phyloP scores from a whole-genome alignment of 1,139 yeast species.

The Geotrichum citri-aurantii region DNA sequence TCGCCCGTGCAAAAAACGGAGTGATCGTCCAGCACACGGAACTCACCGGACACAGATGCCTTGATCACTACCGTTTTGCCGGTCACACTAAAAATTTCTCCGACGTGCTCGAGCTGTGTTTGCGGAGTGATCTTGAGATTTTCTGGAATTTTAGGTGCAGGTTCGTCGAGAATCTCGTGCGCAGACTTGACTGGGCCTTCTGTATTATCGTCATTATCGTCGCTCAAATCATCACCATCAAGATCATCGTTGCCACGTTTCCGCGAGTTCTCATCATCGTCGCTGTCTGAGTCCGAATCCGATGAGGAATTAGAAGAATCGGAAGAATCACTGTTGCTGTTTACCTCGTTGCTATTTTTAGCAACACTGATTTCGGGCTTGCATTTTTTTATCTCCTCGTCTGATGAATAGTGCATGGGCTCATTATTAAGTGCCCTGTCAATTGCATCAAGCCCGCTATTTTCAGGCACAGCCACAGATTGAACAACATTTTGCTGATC shows the following conservation, averaged over 20 bases:
- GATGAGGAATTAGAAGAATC: slow-evolving; percentile 6
- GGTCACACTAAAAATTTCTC: slow-evolving; percentile 63
- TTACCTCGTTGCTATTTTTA: background rate
- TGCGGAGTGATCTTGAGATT: slow-evolving; percentile 51
- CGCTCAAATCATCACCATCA: slow-evolving; percentile 18
- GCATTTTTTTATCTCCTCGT: slow-evolving; percentile 8
- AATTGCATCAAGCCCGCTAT: slow-evolving; percentile 12
- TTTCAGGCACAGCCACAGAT: background rate
- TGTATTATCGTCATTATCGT: slow-evolving; percentile 23
- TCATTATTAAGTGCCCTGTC: slow-evolving; percentile 17
- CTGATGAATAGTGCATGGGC: slow-evolving; percentile 11
- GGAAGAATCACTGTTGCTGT: background rate
- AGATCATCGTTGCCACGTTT: slow-evolving; percentile 22
- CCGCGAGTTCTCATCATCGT: slow-evolving; percentile 12
- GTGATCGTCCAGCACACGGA: slow-evolving; percentile 72
- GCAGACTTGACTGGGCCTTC: slow-evolving; percentile 65
- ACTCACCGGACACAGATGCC: slow-evolving; percentile 80
- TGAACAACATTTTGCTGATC: background rate
- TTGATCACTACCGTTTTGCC: slow-evolving; percentile 68
- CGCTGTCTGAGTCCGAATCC: slow-evolving; percentile 19
- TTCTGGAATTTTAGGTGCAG: slow-evolving; percentile 64
- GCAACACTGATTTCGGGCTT: slow-evolving; percentile 1
- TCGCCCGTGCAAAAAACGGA: slow-evolving; percentile 77
- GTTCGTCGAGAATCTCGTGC: slow-evolving; percentile 68
- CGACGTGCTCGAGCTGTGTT: slow-evolving; percentile 68